Base-by-base conservation (phyloP, 176 grass and related monocot genomes). In the Bonia amplexicaulis region DNA sequence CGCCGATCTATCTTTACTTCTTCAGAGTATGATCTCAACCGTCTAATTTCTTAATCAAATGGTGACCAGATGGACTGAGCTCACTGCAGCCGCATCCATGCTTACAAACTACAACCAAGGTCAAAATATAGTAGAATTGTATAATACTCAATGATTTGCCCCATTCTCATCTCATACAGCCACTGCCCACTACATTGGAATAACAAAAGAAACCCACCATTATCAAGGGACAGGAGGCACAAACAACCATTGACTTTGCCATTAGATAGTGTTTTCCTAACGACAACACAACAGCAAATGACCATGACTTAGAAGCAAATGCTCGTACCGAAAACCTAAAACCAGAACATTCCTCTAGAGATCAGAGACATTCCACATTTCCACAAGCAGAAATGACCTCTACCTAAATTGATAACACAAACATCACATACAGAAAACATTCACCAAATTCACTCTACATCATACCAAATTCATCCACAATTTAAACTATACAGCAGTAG, bases 91-190 rank as follows among this genome's bases (percentile, higher is more conserved):
- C 54, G 22, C 77, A 80, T 40, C 58, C 6, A 64, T 53, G 8
- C 22, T 80, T 53, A 49, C 44, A 68, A 26, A 82, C 60, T 37
- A 27, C 49, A 82, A 26, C 61, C 71, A 82, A 82, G 72, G 22
- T 25, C 86, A 82, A 75, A 82, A 67, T 74, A 87, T 80, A 86
- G 33, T 66, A 80, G 42, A 72, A 48, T 52, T 45, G 2, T n/a
- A 47, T 23, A 48, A 22, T 67, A 74, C 37, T 26, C 63, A 29
- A 59, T 57, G 86, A 14, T 27, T 27, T 69, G 27, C 19, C 39
- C 48, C 13, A 55, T 51, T 59, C 53, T 70, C 66, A 87, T 73
- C 41, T 69, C 57, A 49, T 58, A 41, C 27, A 54, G 25, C 71
- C 40, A 70, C 71, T 46, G 12, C 26, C 25, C 60, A 63, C 60